phyloP scores from a whole-genome alignment of 176 grass and related monocot species.

The Secale cereale region DNA sequence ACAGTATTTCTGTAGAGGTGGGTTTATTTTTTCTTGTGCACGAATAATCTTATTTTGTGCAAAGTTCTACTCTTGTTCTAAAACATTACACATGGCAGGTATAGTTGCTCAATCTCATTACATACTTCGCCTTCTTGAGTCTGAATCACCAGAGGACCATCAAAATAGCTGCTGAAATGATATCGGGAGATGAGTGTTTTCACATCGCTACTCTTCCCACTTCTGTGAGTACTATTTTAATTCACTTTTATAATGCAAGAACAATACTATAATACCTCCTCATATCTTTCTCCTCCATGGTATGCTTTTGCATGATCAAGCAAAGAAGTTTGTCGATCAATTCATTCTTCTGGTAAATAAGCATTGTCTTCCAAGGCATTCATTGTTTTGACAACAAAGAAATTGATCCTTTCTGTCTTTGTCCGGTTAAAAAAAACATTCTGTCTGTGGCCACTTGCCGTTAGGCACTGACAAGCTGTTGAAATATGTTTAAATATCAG shows the following conservation, averaged over 20 bases:
- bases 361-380: background rate
- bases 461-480: too few relatives aligned
- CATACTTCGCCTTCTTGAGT: constrained; percentile 41
- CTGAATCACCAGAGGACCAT: constrained; percentile 29
- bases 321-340: constrained; percentile 49
- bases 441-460: too few relatives aligned
- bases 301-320: constrained; percentile 48
- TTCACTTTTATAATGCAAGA: background rate
- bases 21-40: background rate
- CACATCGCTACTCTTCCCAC: constrained; percentile 34
- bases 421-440: too few relatives aligned
- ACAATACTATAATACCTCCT: background rate
- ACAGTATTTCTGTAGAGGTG: constrained; percentile 38
- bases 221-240: constrained; percentile 34
- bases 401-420: too few relatives aligned
- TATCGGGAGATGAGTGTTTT: constrained; percentile 26
- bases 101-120: constrained; percentile 39
- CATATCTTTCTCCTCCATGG: background rate
- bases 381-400: background rate
- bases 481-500: too few relatives aligned
- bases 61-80: background rate
- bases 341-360: constrained; percentile 50
- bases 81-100: constrained; percentile 27
- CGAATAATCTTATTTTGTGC: background rate
- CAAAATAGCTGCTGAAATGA: constrained; percentile 32